Evolutionary conservation across 1,284 basidiomycete genomes (phyloP).

Genomic region (Trichosporon sp.): DNA sequence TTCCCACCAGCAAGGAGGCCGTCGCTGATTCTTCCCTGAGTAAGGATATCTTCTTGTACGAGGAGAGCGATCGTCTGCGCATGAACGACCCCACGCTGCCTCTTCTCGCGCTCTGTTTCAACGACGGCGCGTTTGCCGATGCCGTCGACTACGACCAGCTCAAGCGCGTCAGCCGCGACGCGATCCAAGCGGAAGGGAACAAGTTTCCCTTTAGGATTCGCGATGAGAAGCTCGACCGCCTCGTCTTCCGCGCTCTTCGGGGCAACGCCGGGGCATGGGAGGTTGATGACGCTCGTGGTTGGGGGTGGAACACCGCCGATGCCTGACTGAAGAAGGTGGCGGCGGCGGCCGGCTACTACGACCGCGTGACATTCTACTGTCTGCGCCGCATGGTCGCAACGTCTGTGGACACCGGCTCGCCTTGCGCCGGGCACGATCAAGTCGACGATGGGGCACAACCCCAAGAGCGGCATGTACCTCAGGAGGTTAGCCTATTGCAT

Average conservation of each 20-base stretch:
- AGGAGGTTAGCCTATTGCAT: background rate
- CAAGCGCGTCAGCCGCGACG: background rate
- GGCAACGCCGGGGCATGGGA: background rate
- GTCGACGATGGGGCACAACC: background rate
- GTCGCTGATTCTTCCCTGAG: background rate
- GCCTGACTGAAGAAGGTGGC: background rate
- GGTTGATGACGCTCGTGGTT: background rate
- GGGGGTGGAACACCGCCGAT: background rate
- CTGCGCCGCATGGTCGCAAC: background rate
- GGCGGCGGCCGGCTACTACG: background rate
- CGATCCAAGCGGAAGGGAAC: background rate
- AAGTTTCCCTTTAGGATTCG: background rate
- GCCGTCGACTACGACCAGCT: background rate
- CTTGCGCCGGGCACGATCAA: background rate
- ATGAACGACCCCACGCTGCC: background rate
- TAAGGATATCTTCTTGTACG: background rate
- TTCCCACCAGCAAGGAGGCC: background rate
- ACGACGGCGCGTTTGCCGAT: background rate
- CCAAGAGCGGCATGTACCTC: background rate
- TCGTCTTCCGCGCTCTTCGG: background rate
- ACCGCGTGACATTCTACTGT: background rate
- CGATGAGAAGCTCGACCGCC: background rate
- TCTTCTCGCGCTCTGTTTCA: background rate
- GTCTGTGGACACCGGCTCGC: background rate
- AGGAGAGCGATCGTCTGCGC: background rate